Evolutionary conservation across 2,329 filamentous ascomycete genomes (phyloP).

Genomic region (Geoglossum cookeanum): DNA sequence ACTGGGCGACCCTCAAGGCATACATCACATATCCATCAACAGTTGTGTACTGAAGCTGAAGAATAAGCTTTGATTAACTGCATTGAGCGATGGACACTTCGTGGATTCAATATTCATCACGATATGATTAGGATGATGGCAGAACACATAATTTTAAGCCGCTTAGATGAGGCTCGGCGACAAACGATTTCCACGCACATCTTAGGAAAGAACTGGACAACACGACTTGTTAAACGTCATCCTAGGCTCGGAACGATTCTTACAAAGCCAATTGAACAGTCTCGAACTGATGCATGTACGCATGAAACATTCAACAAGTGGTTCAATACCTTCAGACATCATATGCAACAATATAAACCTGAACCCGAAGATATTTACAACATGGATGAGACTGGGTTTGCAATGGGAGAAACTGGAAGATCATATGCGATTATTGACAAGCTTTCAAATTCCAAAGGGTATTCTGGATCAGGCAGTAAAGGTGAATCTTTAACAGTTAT

Average conservation of each 20-base stretch:
- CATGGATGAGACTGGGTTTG: too few species aligned
- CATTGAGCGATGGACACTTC: neutral
- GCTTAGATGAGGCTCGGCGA: neutral
- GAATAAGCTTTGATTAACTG: neutral
- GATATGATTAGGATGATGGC: neutral
- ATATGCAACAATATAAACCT: neutral
- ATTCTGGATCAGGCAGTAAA: neutral
- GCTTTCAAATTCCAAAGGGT: neutral
- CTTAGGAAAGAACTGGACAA: too few species aligned
- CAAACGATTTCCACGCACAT: too few species aligned
- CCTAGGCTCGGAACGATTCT: neutral
- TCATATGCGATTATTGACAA: neutral
- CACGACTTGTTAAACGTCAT: neutral
- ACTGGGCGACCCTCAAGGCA: too few species aligned
- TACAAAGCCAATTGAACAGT: too few species aligned
- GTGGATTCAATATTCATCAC: neutral
- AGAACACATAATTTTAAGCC: neutral
- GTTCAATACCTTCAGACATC: neutral
- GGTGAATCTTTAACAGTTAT: neutral
- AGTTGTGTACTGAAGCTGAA: too few species aligned
- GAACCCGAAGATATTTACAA: neutral
- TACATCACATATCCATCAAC: too few species aligned
- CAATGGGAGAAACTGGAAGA: too few species aligned
- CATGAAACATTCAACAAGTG: neutral
- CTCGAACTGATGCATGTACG: neutral